Evolutionary conservation across 495 filamentous ascomycete species (phyloP).

Genomic region (Parathielavia hyrcaniae): DNA sequence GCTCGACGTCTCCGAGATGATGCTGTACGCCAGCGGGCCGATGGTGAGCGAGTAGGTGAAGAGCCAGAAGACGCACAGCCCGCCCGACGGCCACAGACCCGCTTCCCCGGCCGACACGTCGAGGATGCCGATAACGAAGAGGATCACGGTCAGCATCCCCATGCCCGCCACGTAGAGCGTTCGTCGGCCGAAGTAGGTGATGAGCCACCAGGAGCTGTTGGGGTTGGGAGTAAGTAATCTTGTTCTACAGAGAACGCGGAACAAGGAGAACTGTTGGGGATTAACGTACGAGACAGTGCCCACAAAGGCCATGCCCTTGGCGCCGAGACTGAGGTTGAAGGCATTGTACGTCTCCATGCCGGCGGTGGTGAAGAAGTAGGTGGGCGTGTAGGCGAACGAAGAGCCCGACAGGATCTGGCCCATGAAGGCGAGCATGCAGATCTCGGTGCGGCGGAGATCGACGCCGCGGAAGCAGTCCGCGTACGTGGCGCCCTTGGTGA

Average conservation of each 20-base stretch:
- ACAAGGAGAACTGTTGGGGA: no score
- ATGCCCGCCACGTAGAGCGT: constrained; percentile 51
- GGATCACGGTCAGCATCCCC: constrained; percentile 39
- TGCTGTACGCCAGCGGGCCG: constrained; percentile 57
- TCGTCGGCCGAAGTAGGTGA: constrained; percentile 49
- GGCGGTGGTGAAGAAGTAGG: constrained; percentile 60
- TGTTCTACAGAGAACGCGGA: no score
- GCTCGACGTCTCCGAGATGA: constrained; percentile 55
- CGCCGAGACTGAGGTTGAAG: background rate
- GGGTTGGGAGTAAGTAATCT: no score
- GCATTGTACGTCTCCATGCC: constrained; percentile 40
- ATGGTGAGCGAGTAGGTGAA: constrained; percentile 52
- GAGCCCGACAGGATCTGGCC: constrained; percentile 47
- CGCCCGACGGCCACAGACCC: constrained; percentile 50
- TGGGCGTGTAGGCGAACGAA: constrained; percentile 52
- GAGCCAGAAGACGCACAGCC: constrained; percentile 52
- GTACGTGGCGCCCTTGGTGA: constrained; percentile 52
- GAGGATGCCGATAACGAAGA: constrained; percentile 55
- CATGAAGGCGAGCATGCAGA: constrained; percentile 41
- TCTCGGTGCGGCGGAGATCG: constrained; percentile 52
- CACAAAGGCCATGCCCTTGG: constrained; percentile 37
- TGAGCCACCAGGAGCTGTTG: constrained; percentile 47
- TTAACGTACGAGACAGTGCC: constrained; percentile 40
- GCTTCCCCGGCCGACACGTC: constrained; percentile 42
- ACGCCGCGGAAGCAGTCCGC: constrained; percentile 50